Conservation (phyloP, 2,329 filamentous ascomycete species). For the Helotiales sp. region DNA sequence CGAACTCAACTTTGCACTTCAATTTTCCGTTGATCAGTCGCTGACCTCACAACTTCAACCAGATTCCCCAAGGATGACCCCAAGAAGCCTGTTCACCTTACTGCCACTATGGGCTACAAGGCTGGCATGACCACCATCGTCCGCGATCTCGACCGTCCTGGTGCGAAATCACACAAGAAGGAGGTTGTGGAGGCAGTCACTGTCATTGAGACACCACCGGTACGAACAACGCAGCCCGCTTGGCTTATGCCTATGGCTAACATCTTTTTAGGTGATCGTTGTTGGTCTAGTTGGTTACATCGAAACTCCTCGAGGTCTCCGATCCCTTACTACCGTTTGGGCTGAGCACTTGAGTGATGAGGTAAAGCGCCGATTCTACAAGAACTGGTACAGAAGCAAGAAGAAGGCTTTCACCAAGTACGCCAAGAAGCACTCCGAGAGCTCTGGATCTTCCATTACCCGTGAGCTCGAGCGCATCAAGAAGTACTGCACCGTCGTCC, state of each 20-base stretch:
- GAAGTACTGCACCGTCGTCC: constrained; percentile 99
- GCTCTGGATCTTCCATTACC: constrained; percentile 85
- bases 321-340: constrained; percentile 99
- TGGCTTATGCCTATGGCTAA: constrained; percentile 76
- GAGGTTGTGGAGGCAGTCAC: constrained; percentile 89
- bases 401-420: constrained; percentile 99
- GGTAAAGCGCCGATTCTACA: constrained; percentile 99
- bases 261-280: constrained; percentile 90
- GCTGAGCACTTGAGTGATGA: constrained; percentile 99
- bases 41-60: constrained; percentile 30
- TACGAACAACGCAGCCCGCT: constrained; percentile 86
- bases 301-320: constrained; percentile 98
- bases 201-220: constrained; percentile 91
- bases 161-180: constrained; percentile 99
- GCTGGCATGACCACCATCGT: constrained; percentile 99
- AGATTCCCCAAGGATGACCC: constrained; percentile 99
- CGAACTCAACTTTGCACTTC: constrained; percentile 14
- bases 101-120: constrained; percentile 99
- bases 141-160: constrained; percentile 92
- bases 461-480: constrained; percentile 99
- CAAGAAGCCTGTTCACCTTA: constrained; percentile 99
- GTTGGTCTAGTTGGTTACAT: constrained; percentile 99
- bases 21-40: constrained; percentile 10
- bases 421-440: constrained; percentile 99
- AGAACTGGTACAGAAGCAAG: constrained; percentile 99